Percentiles rank a stretch among this genome's conserved stretches.
Conservation (phyloP, 768 basidiomycete species). For the Suillus subluteus region DNA sequence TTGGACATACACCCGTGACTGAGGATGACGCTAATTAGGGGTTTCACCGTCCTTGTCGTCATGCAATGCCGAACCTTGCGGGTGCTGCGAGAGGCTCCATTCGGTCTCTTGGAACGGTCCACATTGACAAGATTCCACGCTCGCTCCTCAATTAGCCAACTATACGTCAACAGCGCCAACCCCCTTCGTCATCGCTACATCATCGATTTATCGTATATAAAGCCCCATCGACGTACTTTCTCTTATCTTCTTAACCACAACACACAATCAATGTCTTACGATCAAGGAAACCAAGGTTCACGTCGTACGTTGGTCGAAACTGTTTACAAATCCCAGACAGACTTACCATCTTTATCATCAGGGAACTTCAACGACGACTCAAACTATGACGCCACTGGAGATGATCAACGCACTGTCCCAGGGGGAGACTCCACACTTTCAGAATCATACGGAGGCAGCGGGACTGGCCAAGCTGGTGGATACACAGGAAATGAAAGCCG, state of each 20-base stretch:
- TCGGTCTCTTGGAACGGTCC: neutral
- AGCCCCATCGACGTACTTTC: neutral
- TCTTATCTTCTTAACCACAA: neutral
- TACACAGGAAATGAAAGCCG: conserved; percentile 5
- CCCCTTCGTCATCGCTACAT: conserved; percentile 11
- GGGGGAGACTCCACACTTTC: conserved; percentile 7
- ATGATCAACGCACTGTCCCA: neutral
- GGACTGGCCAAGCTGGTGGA: conserved; percentile 16
- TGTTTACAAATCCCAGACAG: neutral
- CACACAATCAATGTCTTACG: conserved; percentile 13
- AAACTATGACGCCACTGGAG: neutral
- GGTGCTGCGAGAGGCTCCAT: conserved; percentile 2
- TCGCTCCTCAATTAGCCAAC: neutral
- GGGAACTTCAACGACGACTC: conserved; percentile 14
- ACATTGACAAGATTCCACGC: neutral
- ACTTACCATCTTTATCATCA: neutral
- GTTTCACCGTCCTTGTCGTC: neutral
- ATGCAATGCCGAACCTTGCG: neutral
- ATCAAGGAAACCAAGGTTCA: conserved; percentile 11
- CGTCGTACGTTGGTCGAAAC: neutral
- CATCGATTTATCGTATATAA: conserved; percentile 11
- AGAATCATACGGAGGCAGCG: conserved; percentile 12
- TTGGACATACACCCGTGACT: neutral
- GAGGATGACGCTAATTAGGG: neutral
- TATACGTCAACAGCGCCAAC: neutral